These are phyloP conservation scores for Nitzschia sp. DNA, from an alignment of 108 stramenopile species.

Conservation along the genomic window DNA sequence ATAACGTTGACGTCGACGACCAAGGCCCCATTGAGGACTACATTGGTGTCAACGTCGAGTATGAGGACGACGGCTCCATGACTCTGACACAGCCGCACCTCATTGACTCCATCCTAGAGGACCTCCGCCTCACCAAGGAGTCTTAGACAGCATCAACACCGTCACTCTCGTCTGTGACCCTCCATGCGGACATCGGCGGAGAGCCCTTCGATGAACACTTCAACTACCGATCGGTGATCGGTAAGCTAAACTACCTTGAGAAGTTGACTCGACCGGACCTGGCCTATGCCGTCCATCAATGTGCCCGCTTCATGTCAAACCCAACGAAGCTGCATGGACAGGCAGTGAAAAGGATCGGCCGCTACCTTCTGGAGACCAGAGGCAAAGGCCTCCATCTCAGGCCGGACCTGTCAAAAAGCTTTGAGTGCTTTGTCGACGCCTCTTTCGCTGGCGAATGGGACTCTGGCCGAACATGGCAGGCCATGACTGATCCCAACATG, in stretches of 20 bases:
- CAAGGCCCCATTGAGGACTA: slow-evolving; percentile 31
- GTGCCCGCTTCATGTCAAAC: slow-evolving; percentile 35
- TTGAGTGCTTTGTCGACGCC: slow-evolving; percentile 46
- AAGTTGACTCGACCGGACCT: slow-evolving; percentile 34
- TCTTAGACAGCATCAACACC: background rate
- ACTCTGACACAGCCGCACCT: slow-evolving; percentile 30
- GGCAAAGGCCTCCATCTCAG: slow-evolving; percentile 24
- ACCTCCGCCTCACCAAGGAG: background rate
- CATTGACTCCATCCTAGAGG: slow-evolving; percentile 13
- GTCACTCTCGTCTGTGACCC: slow-evolving; percentile 1
- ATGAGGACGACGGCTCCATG: slow-evolving; percentile 4
- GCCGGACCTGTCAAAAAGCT: slow-evolving; percentile 2
- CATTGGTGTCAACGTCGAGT: slow-evolving; percentile 33
- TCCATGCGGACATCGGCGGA: slow-evolving; percentile 21
- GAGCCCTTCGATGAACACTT: slow-evolving; percentile 13
- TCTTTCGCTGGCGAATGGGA: slow-evolving; percentile 42
- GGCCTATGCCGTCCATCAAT: slow-evolving; percentile 29
- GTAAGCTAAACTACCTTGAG: slow-evolving; percentile 36
- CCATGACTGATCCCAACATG: slow-evolving; percentile 22
- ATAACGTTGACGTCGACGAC: slow-evolving; percentile 6
- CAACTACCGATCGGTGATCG: slow-evolving; percentile 38
- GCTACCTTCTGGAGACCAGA: slow-evolving; percentile 40
- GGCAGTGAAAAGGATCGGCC: slow-evolving; percentile 42
- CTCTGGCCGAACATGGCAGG: background rate
- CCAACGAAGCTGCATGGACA: slow-evolving; percentile 39